These are phyloP conservation scores for Colletotrichum navitas DNA, from an alignment of 2,329 filamentous ascomycete species.

Conservation along the genomic window DNA sequence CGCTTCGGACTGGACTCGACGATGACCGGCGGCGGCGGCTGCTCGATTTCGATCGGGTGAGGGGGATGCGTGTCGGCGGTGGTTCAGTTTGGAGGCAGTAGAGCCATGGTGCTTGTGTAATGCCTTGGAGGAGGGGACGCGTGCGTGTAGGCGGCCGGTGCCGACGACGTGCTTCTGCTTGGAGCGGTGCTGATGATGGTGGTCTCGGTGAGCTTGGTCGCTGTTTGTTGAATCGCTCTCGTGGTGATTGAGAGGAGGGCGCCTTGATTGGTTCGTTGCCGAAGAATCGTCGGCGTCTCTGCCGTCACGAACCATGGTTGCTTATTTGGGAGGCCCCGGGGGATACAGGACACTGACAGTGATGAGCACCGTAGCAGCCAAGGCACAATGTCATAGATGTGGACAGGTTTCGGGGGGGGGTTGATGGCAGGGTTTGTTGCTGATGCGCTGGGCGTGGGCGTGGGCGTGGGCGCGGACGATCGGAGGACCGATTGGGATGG, in stretches of 20 bases:
- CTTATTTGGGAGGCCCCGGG: slow-evolving; percentile 33
- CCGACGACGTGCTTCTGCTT: slow-evolving; percentile 60
- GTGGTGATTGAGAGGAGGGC: slow-evolving; percentile 54
- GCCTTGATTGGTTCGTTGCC: slow-evolving; percentile 68
- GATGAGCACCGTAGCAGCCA: slow-evolving; percentile 9
- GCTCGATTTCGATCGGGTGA: slow-evolving; percentile 53
- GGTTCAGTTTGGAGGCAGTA: slow-evolving; percentile 54
- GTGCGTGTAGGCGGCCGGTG: slow-evolving; percentile 62
- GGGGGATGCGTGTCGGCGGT: slow-evolving; percentile 58
- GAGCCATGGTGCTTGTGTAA: slow-evolving; percentile 59
- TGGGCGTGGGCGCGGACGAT: slow-evolving; percentile 21
- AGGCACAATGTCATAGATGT: slow-evolving; percentile 22
- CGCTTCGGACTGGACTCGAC: slow-evolving; percentile 52
- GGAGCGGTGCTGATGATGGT: slow-evolving; percentile 47
- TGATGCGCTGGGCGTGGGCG: slow-evolving; percentile 30
- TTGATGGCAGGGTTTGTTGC: slow-evolving; percentile 11
- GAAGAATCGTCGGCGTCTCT: slow-evolving; percentile 62
- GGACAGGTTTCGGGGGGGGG: slow-evolving; percentile 21
- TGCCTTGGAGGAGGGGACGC: slow-evolving; percentile 65
- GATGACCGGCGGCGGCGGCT: slow-evolving; percentile 46
- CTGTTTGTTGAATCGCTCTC: slow-evolving; percentile 54
- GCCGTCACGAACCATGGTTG: slow-evolving; percentile 57
- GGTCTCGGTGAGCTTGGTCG: slow-evolving; percentile 48
- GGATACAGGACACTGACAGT: not conserved
- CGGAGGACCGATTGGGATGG: slow-evolving; percentile 30